Evolutionary conservation across 176 grass and related monocot species (phyloP).

Genomic region (Miscanthus lutarioriparius): DNA sequence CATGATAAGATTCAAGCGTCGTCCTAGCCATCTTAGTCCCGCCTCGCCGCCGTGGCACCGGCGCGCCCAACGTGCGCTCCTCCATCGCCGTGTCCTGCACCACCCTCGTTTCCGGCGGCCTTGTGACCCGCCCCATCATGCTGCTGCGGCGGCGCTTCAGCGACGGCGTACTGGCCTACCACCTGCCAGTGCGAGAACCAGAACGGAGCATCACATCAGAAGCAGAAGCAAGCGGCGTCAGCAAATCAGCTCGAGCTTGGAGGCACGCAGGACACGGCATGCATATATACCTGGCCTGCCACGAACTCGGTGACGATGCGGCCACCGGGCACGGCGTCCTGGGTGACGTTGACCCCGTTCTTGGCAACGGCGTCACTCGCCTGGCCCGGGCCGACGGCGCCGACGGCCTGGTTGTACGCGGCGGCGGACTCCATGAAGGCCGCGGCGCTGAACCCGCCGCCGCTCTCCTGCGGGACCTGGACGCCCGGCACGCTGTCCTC

Average conservation of each 20-base stretch:
- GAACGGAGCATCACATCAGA: neutral
- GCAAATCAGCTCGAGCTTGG: neutral
- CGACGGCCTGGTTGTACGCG: slow-evolving; percentile 49
- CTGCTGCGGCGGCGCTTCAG: slow-evolving; percentile 18
- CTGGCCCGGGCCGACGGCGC: slow-evolving; percentile 49
- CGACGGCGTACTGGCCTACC: slow-evolving; percentile 44
- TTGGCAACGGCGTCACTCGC: slow-evolving; percentile 36
- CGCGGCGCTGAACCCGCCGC: slow-evolving; percentile 45
- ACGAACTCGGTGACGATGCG: slow-evolving; percentile 75
- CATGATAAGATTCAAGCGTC: neutral
- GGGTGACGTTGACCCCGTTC: slow-evolving; percentile 54
- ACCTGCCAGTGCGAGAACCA: slow-evolving; percentile 17
- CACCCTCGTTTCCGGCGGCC: slow-evolving; percentile 33
- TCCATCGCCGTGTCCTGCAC: slow-evolving; percentile 30
- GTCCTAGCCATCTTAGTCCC: slow-evolving; percentile 27
- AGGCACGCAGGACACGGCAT: neutral
- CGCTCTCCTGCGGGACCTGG: slow-evolving; percentile 31
- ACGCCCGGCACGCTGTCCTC: slow-evolving; percentile 55
- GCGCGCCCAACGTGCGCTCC: slow-evolving; percentile 28
- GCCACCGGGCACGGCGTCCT: slow-evolving; percentile 48
- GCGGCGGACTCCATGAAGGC: slow-evolving; percentile 65
- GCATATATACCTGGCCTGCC: slow-evolving; percentile 15
- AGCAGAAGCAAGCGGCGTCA: neutral
- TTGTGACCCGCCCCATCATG: slow-evolving; percentile 53
- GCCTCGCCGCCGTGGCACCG: slow-evolving; percentile 41